Percentiles rank a stretch among this genome's conserved stretches.
These are phyloP conservation scores for Pythium scleroteichum DNA, from an alignment of 352 stramenopile genomes.

Conservation along the genomic window DNA sequence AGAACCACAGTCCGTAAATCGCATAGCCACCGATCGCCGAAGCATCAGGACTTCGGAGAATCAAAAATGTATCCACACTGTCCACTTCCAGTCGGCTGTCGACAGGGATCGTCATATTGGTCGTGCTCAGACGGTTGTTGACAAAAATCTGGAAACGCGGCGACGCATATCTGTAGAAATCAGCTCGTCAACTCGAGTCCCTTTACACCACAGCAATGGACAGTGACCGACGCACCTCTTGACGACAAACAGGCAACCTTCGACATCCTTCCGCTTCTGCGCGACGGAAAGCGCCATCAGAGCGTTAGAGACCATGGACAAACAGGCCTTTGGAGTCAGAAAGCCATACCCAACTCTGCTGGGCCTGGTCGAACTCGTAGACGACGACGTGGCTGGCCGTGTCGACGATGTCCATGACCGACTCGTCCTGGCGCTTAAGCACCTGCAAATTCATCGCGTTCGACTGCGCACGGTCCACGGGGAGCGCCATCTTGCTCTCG, in stretches of 20 bases:
- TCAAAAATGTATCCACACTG: slow-evolving; percentile 85
- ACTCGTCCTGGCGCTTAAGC: slow-evolving; percentile 78
- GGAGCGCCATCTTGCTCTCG: slow-evolving; percentile 28
- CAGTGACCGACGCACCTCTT: slow-evolving; percentile 47
- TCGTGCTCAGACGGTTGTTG: slow-evolving; percentile 89
- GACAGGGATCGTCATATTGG: slow-evolving; percentile 80
- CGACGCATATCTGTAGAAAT: slow-evolving; percentile 48
- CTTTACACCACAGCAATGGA: background rate
- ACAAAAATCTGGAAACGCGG: slow-evolving; percentile 87
- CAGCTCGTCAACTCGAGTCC: background rate
- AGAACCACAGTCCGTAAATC: slow-evolving; percentile 89
- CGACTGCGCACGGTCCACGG: slow-evolving; percentile 75
- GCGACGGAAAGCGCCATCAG: background rate
- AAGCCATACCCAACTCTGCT: slow-evolving; percentile 76
- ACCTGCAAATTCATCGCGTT: slow-evolving; percentile 89
- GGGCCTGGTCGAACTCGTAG: slow-evolving; percentile 86
- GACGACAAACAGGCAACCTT: slow-evolving; percentile 84
- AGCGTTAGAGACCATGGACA: background rate
- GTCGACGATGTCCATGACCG: slow-evolving; percentile 84
- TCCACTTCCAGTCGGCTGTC: slow-evolving; percentile 75
- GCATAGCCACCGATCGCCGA: slow-evolving; percentile 47
- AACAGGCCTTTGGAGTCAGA: background rate
- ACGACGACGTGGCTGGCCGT: slow-evolving; percentile 86
- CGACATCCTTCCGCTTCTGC: slow-evolving; percentile 87
- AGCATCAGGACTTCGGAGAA: slow-evolving; percentile 62